These are phyloP conservation scores for Pseudogymnoascus sp. DNA, from an alignment of 2,329 filamentous ascomycete genomes.

Conservation along the genomic window DNA sequence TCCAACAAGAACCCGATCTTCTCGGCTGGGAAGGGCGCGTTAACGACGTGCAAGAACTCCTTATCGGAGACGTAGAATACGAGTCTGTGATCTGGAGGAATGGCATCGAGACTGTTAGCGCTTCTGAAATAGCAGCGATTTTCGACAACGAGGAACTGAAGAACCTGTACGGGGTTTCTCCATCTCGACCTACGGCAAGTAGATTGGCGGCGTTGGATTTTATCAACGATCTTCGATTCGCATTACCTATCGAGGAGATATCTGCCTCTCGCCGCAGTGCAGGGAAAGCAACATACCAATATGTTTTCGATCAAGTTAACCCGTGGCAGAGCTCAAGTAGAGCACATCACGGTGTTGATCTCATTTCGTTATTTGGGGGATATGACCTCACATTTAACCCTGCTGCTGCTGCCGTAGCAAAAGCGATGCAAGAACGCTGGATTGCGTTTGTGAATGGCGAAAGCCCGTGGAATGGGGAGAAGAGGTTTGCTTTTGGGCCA, in stretches of 20 bases:
- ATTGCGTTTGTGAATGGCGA: slow-evolving; percentile 33
- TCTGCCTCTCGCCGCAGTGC: slow-evolving; percentile 14
- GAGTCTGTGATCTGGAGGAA: slow-evolving; percentile 42
- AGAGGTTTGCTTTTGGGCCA: slow-evolving; percentile 36
- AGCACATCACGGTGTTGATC: slow-evolving; percentile 42
- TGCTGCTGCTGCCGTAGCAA: slow-evolving; percentile 29
- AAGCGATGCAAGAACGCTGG: slow-evolving; percentile 36
- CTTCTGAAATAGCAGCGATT: slow-evolving; percentile 29
- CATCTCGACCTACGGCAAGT: slow-evolving; percentile 33
- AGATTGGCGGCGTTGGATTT: slow-evolving; percentile 37
- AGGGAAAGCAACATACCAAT: slow-evolving; percentile 32
- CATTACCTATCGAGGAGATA: slow-evolving; percentile 24
- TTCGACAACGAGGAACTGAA: slow-evolving; percentile 32
- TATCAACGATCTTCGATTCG: slow-evolving; percentile 31
- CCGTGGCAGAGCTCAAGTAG: slow-evolving; percentile 41
- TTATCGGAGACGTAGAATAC: slow-evolving; percentile 39
- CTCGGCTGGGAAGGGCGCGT: slow-evolving; percentile 32
- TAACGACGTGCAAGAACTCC: slow-evolving; percentile 31
- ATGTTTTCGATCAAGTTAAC: slow-evolving; percentile 39
- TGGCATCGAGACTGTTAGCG: slow-evolving; percentile 33
- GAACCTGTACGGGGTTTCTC: slow-evolving; percentile 36
- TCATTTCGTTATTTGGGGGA: slow-evolving; percentile 39
- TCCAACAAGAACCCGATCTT: slow-evolving; percentile 34
- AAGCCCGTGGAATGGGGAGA: slow-evolving; percentile 31
- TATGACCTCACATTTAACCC: slow-evolving; percentile 33